Conservation (phyloP, 768 basidiomycete genomes). For the Neoboletus subvelutipes region DNA sequence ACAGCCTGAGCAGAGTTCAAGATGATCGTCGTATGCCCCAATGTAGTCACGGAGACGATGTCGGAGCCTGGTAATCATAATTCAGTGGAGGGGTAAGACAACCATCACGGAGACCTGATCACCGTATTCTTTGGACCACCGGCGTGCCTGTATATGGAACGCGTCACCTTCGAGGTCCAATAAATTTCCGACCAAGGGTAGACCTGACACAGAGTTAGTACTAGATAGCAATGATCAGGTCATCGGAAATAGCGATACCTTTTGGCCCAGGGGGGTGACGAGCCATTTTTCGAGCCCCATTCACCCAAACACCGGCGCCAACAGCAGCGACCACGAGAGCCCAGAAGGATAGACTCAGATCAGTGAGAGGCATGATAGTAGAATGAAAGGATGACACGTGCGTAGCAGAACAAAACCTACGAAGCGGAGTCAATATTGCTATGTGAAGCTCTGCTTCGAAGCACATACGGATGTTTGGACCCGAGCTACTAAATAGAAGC, state of each 20-base stretch:
- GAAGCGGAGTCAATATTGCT: background rate
- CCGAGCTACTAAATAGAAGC: background rate
- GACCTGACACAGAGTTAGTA: background rate
- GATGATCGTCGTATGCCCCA: slow-evolving; percentile 1
- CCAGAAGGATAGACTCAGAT: background rate
- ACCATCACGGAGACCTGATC: background rate
- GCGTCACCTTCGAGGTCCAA: slow-evolving; percentile 1
- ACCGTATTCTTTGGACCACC: slow-evolving; percentile 1
- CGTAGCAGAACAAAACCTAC: background rate
- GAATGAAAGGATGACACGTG: background rate
- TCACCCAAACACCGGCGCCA: background rate
- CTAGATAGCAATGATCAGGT: too few relatives aligned
- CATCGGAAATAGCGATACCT: background rate
- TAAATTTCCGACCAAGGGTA: slow-evolving; percentile 1
- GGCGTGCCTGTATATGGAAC: background rate
- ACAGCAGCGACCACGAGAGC: background rate
- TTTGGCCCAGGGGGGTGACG: slow-evolving; percentile 3
- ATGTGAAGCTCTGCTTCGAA: too few relatives aligned
- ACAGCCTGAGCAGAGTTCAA: slow-evolving; percentile 3
- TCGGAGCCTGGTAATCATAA: background rate
- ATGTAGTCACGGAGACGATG: slow-evolving; percentile 2
- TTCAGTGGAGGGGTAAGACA: background rate
- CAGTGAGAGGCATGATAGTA: background rate
- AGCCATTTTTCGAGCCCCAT: slow-evolving; percentile 1
- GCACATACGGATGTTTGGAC: background rate